Base-by-base conservation (phyloP, 2,329 filamentous ascomycete species). In the Didymella segeticola region DNA sequence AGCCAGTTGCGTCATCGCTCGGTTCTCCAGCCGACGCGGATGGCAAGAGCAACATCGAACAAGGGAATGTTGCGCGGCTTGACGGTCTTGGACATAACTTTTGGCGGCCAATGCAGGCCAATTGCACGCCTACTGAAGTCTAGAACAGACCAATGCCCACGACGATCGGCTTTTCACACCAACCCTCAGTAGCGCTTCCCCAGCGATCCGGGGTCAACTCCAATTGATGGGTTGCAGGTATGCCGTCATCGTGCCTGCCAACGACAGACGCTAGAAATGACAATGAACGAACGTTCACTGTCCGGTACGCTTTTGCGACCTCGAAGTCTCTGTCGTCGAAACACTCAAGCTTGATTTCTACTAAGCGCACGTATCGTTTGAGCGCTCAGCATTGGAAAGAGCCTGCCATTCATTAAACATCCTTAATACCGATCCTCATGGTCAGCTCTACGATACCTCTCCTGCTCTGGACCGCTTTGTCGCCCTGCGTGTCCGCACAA, bases 231-330 rank as follows among this genome's bases (percentile, higher is more conserved):
- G 53, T 61, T 33, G 34, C 20, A 33, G 41, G 46, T 20, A 56
- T 61, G 57, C 56, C 57, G 61, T 62, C 63, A 64, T 64, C 45
- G 61, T 43, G 34, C 53, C 37, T 63, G 53, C 56, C 46, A 38
- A 8, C 19, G 22, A 43, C 9, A 36, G 15, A 25, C 22, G 43
- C 43, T 50, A 54, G 43, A 53, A 45, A 36, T 50, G 30, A n/a
- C 12, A 50, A 33, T 36, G 33, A 17, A 29, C 38, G 26, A 17
- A 46, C n/a, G 23, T n/a, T n/a, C n/a, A n/a, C n/a, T n/a, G n/a
- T 39, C 26, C 12, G 34, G 17, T 14, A 27, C 17, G 23, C 39
- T 38, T 23, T 33, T 33, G 19, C 20, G 11, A 33, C 14, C 12
- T 34, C 30, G n/a, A 19, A 14, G 20, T 26, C 20, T 23, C 11